These are phyloP conservation scores for Talaromyces sp. DNA, from an alignment of 2,329 filamentous ascomycete species.

Conservation along the genomic window DNA sequence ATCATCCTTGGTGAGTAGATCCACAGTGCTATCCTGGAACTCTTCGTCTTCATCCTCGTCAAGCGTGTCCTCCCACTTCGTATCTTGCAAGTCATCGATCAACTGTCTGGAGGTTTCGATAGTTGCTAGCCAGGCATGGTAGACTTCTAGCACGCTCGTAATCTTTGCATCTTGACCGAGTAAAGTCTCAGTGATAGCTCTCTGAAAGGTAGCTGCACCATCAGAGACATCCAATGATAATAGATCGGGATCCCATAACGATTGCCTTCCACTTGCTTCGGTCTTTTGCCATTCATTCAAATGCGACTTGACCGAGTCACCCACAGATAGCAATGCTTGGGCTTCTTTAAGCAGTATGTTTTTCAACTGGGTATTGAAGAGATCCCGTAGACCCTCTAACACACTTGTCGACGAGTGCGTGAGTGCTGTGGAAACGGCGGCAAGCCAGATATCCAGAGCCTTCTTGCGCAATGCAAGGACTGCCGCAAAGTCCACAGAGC, in stretches of 20 bases:
- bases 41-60: slow-evolving; percentile 39
- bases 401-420: slow-evolving; percentile 56
- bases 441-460: slow-evolving; percentile 72
- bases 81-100: slow-evolving; percentile 34
- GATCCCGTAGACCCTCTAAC: slow-evolving; percentile 63
- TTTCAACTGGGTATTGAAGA: slow-evolving; percentile 66
- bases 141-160: slow-evolving; percentile 58
- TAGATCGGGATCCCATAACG: slow-evolving; percentile 66
- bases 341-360: slow-evolving; percentile 62
- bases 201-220: slow-evolving; percentile 66
- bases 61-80: slow-evolving; percentile 37
- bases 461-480: slow-evolving; percentile 67
- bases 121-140: slow-evolving; percentile 69
- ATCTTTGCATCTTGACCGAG: slow-evolving; percentile 70
- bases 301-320: slow-evolving; percentile 60
- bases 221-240: slow-evolving; percentile 63
- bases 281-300: slow-evolving; percentile 60
- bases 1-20: slow-evolving; percentile 67
- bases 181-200: slow-evolving; percentile 64
- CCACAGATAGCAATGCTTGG: slow-evolving; percentile 61
- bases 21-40: slow-evolving; percentile 31
- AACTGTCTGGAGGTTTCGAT: slow-evolving; percentile 52
- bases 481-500: slow-evolving; percentile 56
- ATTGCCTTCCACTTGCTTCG: slow-evolving; percentile 49
- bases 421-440: slow-evolving; percentile 60